Conservation (phyloP, 2,329 filamentous ascomycete genomes). For the Cladosporium sp. region DNA sequence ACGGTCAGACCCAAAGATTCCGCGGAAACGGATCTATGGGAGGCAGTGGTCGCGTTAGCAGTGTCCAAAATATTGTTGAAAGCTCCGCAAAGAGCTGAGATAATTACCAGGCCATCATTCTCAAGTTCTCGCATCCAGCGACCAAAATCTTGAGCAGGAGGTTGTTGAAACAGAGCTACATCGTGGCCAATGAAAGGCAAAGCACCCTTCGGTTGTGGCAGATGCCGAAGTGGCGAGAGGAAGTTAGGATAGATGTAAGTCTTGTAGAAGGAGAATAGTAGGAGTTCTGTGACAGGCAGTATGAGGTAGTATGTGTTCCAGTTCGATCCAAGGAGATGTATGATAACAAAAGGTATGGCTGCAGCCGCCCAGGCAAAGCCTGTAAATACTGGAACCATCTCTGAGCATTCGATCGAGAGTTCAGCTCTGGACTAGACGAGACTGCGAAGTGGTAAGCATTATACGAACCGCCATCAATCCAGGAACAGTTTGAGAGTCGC, state of each 20-base stretch:
- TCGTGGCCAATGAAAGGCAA: slow-evolving; percentile 42
- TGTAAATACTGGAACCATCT: not conserved
- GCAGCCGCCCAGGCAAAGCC: not conserved
- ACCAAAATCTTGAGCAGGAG: slow-evolving; percentile 39
- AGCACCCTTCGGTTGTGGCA: slow-evolving; percentile 25
- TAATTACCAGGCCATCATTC: slow-evolving; percentile 41
- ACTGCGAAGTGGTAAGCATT: no score
- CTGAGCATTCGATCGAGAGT: not conserved
- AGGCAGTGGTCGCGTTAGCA: slow-evolving; percentile 24
- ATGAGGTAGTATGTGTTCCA: not conserved
- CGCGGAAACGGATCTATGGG: slow-evolving; percentile 38
- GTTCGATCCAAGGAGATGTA: not conserved
- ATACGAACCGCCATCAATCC: no score
- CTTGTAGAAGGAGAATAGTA: not conserved
- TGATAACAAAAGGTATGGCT: not conserved
- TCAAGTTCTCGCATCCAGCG: slow-evolving; percentile 42
- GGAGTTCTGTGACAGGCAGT: not conserved
- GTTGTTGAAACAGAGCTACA: slow-evolving; percentile 38
- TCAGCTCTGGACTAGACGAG: no score
- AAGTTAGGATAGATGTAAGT: not conserved
- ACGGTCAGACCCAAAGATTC: slow-evolving; percentile 42
- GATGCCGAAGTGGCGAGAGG: not conserved
- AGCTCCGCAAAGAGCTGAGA: not conserved
- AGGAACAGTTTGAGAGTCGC: no score
- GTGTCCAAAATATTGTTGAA: not conserved